Conservation (phyloP, 2,329 filamentous ascomycete species). For the Sphaceloma murrayae region DNA sequence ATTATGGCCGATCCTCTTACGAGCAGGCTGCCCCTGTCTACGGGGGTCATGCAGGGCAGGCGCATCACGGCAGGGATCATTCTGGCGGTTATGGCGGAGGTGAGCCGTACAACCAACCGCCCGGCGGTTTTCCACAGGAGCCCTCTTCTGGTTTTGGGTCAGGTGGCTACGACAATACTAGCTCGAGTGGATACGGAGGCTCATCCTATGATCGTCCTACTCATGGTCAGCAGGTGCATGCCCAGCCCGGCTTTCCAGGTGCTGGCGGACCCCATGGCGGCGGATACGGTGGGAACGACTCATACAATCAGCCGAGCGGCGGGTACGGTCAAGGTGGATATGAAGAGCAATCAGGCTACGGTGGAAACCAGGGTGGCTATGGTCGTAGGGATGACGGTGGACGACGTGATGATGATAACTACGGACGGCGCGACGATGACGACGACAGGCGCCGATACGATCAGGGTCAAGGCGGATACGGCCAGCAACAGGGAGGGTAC, state of each 20-base stretch:
- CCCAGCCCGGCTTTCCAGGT: neutral
- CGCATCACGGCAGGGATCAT: neutral
- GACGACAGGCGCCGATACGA: slow-evolving; percentile 3
- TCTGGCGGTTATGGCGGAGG: neutral
- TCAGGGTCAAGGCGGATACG: slow-evolving; percentile 9
- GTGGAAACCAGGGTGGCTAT: slow-evolving; percentile 9
- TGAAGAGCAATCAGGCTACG: neutral
- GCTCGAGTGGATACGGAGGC: neutral
- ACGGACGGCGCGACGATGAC: slow-evolving; percentile 9
- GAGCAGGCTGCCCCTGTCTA: slow-evolving; percentile 2
- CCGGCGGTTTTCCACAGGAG: neutral
- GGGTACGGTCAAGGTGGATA: neutral
- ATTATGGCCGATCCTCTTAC: slow-evolving; percentile 2
- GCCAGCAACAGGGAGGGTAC: slow-evolving; percentile 4
- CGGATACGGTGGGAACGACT: neutral
- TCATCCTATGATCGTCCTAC: neutral
- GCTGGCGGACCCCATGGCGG: neutral
- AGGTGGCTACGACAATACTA: neutral
- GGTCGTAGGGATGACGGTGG: slow-evolving; percentile 10
- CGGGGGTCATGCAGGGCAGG: neutral
- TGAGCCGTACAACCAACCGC: slow-evolving; percentile 1
- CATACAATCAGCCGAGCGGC: neutral
- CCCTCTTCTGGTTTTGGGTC: neutral
- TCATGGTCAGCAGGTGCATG: neutral
- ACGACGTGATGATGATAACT: slow-evolving; percentile 2